Evolutionary conservation across 2,329 filamentous ascomycete species (phyloP).

Genomic region (Trichoderma koningii): DNA sequence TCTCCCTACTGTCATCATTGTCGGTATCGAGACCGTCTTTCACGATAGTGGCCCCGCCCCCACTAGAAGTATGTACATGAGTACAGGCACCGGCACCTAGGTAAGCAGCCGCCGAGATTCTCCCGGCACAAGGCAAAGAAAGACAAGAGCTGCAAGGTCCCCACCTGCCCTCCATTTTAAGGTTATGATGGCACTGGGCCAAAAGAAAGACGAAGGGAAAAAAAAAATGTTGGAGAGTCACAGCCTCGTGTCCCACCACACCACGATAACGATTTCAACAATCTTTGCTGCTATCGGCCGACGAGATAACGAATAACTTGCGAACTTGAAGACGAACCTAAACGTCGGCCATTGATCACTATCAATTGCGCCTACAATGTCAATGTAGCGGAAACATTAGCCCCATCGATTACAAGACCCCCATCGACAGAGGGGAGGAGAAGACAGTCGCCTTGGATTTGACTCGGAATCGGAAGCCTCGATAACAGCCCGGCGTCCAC

Average conservation of each 20-base stretch:
- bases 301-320: not conserved
- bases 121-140: constrained; percentile 11
- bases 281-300: not conserved
- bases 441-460: too few species aligned
- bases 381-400: constrained; percentile 12
- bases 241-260: constrained; percentile 24
- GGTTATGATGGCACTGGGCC: not conserved
- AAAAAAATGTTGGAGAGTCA: not conserved
- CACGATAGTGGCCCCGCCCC: not conserved
- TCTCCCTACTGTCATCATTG: too few species aligned
- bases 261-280: not conserved
- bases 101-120: constrained; percentile 17
- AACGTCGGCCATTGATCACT: not conserved
- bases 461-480: not conserved
- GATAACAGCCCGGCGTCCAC: not conserved
- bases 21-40: too few species aligned
- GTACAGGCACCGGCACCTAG: not conserved
- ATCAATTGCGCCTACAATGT: not conserved
- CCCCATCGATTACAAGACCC: not conserved
- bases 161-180: not conserved
- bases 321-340: not conserved
- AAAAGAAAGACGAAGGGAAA: constrained; percentile 20
- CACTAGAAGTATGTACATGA: not conserved
- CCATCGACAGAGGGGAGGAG: constrained; percentile 2
- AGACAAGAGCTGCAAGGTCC: constrained; percentile 14